Conservation (phyloP, 345 rosid genomes). For the Eucalyptus regnans region DNA sequence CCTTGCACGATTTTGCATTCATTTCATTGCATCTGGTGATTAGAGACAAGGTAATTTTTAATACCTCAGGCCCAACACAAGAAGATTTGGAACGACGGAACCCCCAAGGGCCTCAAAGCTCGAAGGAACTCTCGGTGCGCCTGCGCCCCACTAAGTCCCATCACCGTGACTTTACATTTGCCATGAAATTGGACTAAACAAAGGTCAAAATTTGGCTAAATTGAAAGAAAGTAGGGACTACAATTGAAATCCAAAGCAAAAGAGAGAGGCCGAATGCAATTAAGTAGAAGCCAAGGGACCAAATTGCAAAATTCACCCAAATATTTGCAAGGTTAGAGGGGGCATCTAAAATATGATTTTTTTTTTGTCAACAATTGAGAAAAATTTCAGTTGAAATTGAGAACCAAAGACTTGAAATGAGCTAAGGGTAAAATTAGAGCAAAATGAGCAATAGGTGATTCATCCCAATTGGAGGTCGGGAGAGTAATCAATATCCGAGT, state of each 20-base stretch:
- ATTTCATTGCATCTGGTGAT: background rate
- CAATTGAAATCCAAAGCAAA: too few species aligned
- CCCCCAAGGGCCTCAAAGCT: background rate
- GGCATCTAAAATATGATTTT: background rate
- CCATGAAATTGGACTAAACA: background rate
- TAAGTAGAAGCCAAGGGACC: background rate
- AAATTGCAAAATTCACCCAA: background rate
- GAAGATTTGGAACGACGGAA: background rate
- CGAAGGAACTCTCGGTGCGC: background rate
- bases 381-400: background rate
- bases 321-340: background rate
- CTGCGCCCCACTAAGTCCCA: accelerated
- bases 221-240: background rate
- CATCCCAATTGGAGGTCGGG: background rate
- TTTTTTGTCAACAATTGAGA: background rate
- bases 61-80: background rate
- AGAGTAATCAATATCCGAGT: background rate
- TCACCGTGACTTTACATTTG: background rate
- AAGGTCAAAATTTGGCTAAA: background rate
- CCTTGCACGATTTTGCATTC: background rate
- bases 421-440: background rate
- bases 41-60: background rate
- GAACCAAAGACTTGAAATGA: background rate
- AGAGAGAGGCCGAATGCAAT: background rate
- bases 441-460: background rate